A percentile compares a stretch with the other conserved stretches of the same genome.
phyloP scores from a whole-genome alignment of 441 rosid genomes.

The Melastoma candidum region DNA sequence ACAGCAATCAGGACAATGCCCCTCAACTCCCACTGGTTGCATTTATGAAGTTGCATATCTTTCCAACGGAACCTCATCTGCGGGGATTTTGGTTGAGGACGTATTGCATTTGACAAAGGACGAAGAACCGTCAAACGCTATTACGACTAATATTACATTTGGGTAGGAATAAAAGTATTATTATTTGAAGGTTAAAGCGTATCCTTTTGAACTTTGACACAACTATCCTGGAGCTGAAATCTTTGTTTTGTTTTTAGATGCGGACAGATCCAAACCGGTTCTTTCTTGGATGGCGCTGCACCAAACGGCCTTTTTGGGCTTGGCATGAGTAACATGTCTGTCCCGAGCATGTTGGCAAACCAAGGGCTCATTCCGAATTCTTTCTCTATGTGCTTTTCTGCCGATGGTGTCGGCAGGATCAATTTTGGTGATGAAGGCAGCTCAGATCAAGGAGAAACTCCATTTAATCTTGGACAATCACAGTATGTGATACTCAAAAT shows the following conservation, averaged over 20 bases:
- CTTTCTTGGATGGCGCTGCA: constrained; percentile 13
- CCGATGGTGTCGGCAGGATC: constrained; percentile 28
- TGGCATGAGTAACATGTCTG: constrained; percentile 12
- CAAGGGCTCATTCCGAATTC: constrained; percentile 18
- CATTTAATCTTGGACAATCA: constrained; percentile 19
- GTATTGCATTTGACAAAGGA: constrained; percentile 7
- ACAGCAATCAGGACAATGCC: background rate
- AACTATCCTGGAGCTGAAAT: no score
- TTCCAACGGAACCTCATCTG: constrained; percentile 6
- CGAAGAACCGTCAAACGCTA: background rate
- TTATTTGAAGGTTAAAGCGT: no score
- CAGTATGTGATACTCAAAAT: constrained; percentile 1
- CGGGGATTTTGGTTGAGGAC: constrained; percentile 6
- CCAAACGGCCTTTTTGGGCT: constrained; percentile 14
- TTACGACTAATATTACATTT: constrained; percentile 7
- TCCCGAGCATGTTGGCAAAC: constrained; percentile 15
- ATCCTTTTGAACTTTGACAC: no score
- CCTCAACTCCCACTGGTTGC: constrained; percentile 1
- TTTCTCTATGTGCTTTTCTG: constrained; percentile 35
- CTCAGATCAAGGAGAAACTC: constrained; percentile 26
- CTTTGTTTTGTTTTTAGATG: constrained; percentile 2
- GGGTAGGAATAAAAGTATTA: constrained; percentile 3
- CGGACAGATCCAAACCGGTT: constrained; percentile 14
- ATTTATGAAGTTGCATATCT: constrained; percentile 6
- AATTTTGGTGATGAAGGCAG: constrained; percentile 29